These are phyloP conservation scores for Metschnikowia aberdeeniae DNA, from an alignment of 805 yeast species.

Conservation along the genomic window DNA sequence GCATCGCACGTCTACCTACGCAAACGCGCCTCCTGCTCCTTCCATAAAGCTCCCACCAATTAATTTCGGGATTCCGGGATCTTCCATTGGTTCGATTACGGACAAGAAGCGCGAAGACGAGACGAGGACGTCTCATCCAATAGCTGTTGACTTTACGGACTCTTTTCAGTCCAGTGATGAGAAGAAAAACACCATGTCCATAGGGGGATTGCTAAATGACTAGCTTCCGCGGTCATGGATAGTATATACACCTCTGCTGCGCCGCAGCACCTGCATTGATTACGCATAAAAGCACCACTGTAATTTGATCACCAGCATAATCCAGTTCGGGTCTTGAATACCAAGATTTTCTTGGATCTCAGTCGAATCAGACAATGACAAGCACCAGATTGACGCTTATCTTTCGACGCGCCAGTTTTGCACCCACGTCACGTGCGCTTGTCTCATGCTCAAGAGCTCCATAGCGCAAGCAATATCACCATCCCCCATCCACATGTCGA, in stretches of 20 bases:
- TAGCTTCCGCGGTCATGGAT: background rate
- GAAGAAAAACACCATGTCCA: conserved; percentile 28
- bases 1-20: background rate
- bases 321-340: too few species aligned
- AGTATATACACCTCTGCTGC: background rate
- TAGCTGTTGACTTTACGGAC: conserved; percentile 19
- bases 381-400: too few species aligned
- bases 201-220: conserved; percentile 38
- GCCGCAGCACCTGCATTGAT: conserved; percentile 2
- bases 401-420: conserved; percentile 3
- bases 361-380: too few species aligned
- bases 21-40: background rate
- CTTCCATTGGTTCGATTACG: too few species aligned
- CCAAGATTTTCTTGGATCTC: too few species aligned
- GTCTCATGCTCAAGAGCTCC: conserved; percentile 4
- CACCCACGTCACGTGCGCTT: conserved; percentile 22
- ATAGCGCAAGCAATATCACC: background rate
- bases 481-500: conserved; percentile 10
- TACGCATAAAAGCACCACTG: background rate
- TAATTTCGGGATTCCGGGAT: background rate
- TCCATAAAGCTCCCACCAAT: conserved; percentile 3
- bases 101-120: conserved; percentile 2
- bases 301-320: too few species aligned
- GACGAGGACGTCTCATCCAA: conserved; percentile 5
- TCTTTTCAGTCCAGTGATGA: conserved; percentile 12